phyloP scores from a whole-genome alignment of 202 grass and related monocot genomes.

The Carex arenaria region DNA sequence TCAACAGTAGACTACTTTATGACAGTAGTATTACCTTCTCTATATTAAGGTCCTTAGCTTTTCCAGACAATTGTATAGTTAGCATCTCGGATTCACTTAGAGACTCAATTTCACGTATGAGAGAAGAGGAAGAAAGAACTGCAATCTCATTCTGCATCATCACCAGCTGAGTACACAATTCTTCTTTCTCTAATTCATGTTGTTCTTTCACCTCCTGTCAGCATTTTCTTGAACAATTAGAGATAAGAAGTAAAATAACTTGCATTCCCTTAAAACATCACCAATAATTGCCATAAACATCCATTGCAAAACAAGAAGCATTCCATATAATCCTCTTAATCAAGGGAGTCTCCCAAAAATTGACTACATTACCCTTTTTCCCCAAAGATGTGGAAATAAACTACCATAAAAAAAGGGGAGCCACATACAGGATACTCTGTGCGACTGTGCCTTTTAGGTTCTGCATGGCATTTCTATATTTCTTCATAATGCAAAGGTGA shows the following conservation, averaged over 20 bases:
- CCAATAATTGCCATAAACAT: neutral
- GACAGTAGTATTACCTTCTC: constrained; percentile 59
- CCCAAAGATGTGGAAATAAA: too few species aligned
- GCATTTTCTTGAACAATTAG: constrained; percentile 19
- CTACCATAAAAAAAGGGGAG: too few species aligned
- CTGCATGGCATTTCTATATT: neutral
- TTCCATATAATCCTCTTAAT: too few species aligned
- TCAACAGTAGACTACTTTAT: neutral
- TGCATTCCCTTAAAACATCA: neutral
- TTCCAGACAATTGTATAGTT: constrained; percentile 35
- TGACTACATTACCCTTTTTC: too few species aligned
- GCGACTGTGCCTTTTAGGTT: neutral
- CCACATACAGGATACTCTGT: neutral
- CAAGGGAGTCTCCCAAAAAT: too few species aligned
- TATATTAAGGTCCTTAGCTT: constrained; percentile 47
- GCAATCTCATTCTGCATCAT: constrained; percentile 64
- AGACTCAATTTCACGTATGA: constrained; percentile 83
- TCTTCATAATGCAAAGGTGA: neutral
- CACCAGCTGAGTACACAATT: constrained; percentile 47
- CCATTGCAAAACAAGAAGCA: neutral
- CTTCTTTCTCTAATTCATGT: constrained; percentile 77
- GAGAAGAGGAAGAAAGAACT: constrained; percentile 59
- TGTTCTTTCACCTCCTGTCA: constrained; percentile 55
- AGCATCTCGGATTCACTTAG: constrained; percentile 56
- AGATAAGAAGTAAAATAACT: neutral